Percentiles rank a stretch among this genome's conserved stretches.
phyloP scores from a whole-genome alignment of 257 asterid genomes.

The Solanum megistacrolobum region DNA sequence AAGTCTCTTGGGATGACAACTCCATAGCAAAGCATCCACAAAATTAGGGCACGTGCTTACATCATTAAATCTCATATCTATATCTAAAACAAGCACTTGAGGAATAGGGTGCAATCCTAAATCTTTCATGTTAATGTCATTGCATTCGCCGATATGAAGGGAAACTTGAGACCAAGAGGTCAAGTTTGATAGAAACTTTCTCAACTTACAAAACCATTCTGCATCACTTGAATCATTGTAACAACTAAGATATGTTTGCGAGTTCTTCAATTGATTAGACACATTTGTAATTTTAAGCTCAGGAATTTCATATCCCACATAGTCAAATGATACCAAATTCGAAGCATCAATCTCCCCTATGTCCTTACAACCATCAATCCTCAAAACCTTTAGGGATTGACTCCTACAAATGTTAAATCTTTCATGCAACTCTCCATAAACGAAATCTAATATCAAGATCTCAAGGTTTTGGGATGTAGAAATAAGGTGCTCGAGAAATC shows the following conservation, averaged over 20 bases:
- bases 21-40: not conserved
- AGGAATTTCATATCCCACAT: not conserved
- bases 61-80: not conserved
- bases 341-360: not conserved
- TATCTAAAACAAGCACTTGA: not conserved
- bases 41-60: not conserved
- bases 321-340: not conserved
- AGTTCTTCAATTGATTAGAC: not conserved
- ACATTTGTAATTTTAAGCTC: not conserved
- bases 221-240: fast-evolving
- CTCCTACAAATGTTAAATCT: not conserved
- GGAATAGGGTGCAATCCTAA: not conserved
- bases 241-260: not conserved
- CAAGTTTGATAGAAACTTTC: not conserved
- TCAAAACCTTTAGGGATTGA: not conserved
- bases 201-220: not conserved
- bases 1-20: not conserved
- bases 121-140: not conserved
- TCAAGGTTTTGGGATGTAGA: not conserved
- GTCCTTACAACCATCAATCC: not conserved
- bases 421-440: not conserved
- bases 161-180: not conserved
- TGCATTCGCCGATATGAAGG: not conserved
- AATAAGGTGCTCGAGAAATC: not conserved
- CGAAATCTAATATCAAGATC: not conserved